phyloP scores from a whole-genome alignment of 2,329 filamentous ascomycete species.

The Aspergillus texensis region DNA sequence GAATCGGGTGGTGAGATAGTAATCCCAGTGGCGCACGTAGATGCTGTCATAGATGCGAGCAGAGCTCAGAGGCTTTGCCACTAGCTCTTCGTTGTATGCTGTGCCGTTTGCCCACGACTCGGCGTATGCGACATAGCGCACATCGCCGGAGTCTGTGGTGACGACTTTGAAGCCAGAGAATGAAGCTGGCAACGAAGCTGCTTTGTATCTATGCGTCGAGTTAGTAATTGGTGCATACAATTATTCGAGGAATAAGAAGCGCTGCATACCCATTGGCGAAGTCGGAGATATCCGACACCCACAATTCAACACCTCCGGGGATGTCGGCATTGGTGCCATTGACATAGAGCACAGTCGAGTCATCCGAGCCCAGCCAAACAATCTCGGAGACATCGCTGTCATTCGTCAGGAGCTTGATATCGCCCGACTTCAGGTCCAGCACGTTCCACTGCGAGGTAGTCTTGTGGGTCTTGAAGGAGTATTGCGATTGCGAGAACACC shows the following conservation, averaged over 20 bases:
- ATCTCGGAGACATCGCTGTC: constrained; percentile 69
- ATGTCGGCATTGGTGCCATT: constrained; percentile 45
- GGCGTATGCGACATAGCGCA: constrained; percentile 59
- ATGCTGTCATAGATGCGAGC: constrained; percentile 73
- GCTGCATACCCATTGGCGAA: constrained; percentile 36
- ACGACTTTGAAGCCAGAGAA: constrained; percentile 44
- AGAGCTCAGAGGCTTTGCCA: constrained; percentile 62
- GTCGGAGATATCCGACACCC: constrained; percentile 37
- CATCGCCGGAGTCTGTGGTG: constrained; percentile 42
- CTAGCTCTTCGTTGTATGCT: constrained; percentile 67
- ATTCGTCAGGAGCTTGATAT: constrained; percentile 67
- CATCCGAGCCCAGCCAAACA: constrained; percentile 72
- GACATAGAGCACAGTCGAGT: constrained; percentile 63
- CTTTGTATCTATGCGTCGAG: constrained; percentile 36
- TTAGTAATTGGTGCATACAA: neutral
- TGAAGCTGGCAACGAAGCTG: constrained; percentile 40
- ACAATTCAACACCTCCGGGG: constrained; percentile 43
- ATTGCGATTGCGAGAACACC: constrained; percentile 66
- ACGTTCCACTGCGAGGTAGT: constrained; percentile 66
- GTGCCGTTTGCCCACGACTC: constrained; percentile 69
- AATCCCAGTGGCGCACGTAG: constrained; percentile 82
- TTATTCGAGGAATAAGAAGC: neutral
- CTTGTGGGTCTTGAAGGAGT: constrained; percentile 76
- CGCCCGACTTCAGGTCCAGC: constrained; percentile 68
- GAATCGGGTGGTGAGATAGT: constrained; percentile 69